Conservation (phyloP, 257 asterid species). For the Penstemon barbatus region DNA sequence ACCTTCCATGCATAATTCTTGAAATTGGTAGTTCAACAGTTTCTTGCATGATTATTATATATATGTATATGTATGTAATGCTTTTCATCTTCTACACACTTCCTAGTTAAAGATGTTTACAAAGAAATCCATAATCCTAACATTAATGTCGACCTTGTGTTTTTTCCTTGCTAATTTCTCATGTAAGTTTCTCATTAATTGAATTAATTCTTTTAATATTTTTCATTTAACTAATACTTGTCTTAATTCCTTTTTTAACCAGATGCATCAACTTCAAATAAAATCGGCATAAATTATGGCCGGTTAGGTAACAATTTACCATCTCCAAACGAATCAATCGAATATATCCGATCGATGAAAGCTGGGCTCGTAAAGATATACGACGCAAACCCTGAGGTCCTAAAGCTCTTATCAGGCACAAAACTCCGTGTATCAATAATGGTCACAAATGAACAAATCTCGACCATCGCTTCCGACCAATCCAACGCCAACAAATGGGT, state of each 20-base stretch:
- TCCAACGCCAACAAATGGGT: slow-evolving; percentile 58
- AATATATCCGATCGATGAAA: slow-evolving; percentile 43
- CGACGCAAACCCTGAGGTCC: slow-evolving; percentile 65
- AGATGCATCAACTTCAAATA: slow-evolving; percentile 41
- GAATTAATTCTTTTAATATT: not conserved
- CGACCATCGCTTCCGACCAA: slow-evolving; percentile 52
- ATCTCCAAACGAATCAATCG: slow-evolving; percentile 53
- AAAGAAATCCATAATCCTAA: slow-evolving; percentile 25
- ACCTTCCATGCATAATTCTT: slow-evolving; percentile 3
- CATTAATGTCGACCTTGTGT: slow-evolving; percentile 26
- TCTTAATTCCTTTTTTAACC: slow-evolving; percentile 1
- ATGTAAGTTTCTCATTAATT: slow-evolving; percentile 35
- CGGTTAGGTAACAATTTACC: slow-evolving; percentile 55
- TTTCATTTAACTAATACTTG: not conserved
- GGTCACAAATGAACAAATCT: slow-evolving; percentile 51
- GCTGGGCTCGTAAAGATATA: slow-evolving; percentile 52
- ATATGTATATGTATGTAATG: slow-evolving; percentile 18
- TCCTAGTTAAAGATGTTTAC: slow-evolving; percentile 21
- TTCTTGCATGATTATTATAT: slow-evolving; percentile 1
- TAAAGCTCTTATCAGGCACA: slow-evolving; percentile 59
- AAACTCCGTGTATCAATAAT: slow-evolving; percentile 55
- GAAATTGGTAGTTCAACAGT: slow-evolving; percentile 39
- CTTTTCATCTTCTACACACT: slow-evolving; percentile 16
- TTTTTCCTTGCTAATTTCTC: slow-evolving; percentile 39
- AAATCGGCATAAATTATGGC: slow-evolving; percentile 71